These are phyloP conservation scores for Pythium volutum DNA, from an alignment of 352 stramenopile genomes.

Conservation along the genomic window DNA sequence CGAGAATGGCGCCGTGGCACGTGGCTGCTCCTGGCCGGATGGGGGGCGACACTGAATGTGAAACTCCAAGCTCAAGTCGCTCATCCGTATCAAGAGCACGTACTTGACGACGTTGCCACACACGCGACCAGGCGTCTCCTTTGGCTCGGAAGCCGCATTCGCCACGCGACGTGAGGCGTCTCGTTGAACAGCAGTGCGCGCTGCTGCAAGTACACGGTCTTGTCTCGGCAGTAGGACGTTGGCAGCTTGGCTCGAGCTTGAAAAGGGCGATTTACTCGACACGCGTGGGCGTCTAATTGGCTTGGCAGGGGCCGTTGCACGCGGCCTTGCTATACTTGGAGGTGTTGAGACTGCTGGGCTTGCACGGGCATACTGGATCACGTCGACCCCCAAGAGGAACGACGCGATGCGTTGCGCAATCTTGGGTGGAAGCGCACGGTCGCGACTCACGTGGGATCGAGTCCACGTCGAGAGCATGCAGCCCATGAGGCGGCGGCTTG, in stretches of 20 bases:
- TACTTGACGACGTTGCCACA: background rate
- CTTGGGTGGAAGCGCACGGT: too few species aligned
- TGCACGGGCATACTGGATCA: background rate
- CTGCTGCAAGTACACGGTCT: background rate
- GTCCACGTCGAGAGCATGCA: too few species aligned
- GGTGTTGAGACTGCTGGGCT: background rate
- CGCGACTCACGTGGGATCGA: too few species aligned
- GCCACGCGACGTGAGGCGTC: background rate
- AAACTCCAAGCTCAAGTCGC: background rate
- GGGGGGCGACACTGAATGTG: background rate
- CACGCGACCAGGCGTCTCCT: background rate
- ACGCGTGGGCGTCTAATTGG: too few species aligned
- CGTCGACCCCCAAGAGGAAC: slow-evolving; percentile 2
- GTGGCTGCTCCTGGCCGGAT: background rate
- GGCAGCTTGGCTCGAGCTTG: too few species aligned
- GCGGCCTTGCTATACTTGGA: too few species aligned
- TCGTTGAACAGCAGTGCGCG: background rate
- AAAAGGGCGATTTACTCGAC: too few species aligned
- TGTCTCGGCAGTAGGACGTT: background rate
- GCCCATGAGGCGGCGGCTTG: too few species aligned
- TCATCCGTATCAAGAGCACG: background rate
- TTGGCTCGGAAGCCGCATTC: background rate
- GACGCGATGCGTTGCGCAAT: background rate
- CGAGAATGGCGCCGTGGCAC: background rate
- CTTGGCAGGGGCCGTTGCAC: too few species aligned